Conservation (phyloP, 805 yeast genomes). For the Sugiyamaella floridensis region DNA sequence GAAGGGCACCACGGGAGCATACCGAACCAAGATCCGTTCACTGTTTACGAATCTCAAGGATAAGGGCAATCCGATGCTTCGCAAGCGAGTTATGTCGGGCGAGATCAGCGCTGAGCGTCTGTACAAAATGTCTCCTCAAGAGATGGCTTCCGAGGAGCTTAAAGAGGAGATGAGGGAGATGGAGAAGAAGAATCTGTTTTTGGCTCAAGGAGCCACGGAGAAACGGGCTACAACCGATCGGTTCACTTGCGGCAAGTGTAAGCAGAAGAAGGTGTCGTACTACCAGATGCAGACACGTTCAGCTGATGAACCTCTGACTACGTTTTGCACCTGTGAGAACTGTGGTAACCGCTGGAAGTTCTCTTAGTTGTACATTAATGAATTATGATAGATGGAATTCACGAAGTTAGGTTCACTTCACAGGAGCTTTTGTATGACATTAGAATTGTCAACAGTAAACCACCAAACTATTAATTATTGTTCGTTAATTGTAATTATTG, state of each 20-base stretch:
- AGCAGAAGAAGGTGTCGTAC: conserved; percentile 92
- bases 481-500: no score
- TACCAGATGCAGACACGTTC: conserved; percentile 97
- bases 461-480: no score
- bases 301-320: conserved; percentile 97
- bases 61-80: conserved; percentile 79
- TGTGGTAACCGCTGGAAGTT: conserved; percentile 99
- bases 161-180: conserved; percentile 79
- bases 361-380: conserved; percentile 38
- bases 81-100: conserved; percentile 61
- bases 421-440: no score
- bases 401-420: no score
- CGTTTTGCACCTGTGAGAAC: conserved; percentile 95
- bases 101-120: conserved; percentile 59
- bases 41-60: conserved; percentile 82
- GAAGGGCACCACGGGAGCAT: conserved; percentile 46
- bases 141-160: conserved; percentile 88
- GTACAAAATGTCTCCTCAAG: conserved; percentile 82
- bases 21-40: conserved; percentile 79
- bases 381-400: neutral
- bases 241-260: conserved; percentile 96
- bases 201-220: conserved; percentile 96
- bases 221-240: conserved; percentile 94
- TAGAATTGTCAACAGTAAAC: no score
- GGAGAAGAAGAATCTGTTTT: conserved; percentile 82